A percentile compares a stretch with the other conserved stretches of the same genome.
Evolutionary conservation across 2,329 filamentous ascomycete genomes (phyloP).

Genomic region (Venturia effusa): DNA sequence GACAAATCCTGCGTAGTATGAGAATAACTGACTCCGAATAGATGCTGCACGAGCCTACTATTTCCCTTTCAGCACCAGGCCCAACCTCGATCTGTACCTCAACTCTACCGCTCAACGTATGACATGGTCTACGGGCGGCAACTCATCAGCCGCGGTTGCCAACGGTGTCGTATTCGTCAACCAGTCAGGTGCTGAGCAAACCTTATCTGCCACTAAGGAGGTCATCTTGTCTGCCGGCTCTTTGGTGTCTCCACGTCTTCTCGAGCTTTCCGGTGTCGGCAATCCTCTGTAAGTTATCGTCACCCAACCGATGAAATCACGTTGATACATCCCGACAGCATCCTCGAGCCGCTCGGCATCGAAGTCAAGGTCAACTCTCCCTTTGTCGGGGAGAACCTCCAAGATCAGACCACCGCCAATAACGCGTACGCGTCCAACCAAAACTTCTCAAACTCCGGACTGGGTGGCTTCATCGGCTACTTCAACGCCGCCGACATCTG

Average conservation of each 20-base stretch:
- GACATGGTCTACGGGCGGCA: neutral
- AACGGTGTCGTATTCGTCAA: neutral
- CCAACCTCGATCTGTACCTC: neutral
- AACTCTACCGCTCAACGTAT: neutral
- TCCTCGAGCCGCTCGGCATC: constrained; percentile 6
- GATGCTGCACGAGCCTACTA: neutral
- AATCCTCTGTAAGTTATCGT: neutral
- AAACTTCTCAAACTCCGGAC: neutral
- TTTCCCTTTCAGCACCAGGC: neutral
- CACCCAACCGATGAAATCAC: neutral
- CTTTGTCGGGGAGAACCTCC: constrained; percentile 5
- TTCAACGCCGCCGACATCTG: neutral
- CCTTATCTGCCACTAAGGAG: neutral
- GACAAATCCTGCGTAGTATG: neutral
- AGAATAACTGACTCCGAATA: neutral
- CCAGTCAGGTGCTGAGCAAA: neutral
- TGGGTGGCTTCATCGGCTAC: neutral
- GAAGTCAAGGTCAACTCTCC: constrained; percentile 6
- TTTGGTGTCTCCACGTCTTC: constrained; percentile 16
- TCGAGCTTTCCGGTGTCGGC: constrained; percentile 18
- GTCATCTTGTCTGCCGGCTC: constrained; percentile 17
- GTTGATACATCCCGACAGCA: neutral
- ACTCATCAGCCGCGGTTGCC: neutral
- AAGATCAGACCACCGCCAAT: constrained; percentile 2
- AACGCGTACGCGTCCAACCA: neutral